Conservation (phyloP, 2,329 filamentous ascomycete species). For the Calonectria leucothoes region DNA sequence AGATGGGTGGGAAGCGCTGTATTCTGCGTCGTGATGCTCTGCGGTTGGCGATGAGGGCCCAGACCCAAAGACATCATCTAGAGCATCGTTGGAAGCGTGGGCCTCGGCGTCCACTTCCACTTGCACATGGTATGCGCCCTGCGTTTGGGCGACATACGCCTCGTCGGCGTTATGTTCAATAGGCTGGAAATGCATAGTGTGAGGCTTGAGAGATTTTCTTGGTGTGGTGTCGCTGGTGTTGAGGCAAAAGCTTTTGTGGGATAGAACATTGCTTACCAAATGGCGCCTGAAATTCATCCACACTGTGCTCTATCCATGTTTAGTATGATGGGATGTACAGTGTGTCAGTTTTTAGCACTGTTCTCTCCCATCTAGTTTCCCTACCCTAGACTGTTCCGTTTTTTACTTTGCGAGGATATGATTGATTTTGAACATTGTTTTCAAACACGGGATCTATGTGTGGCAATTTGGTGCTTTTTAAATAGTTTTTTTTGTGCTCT, state of each 20-base stretch:
- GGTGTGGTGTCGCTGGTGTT: neutral
- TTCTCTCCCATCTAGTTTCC: neutral
- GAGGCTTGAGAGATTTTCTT: neutral
- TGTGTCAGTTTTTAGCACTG: neutral
- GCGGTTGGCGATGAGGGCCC: slow-evolving; percentile 36
- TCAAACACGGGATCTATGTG: neutral
- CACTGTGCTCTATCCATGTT: neutral
- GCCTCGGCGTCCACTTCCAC: slow-evolving; percentile 20
- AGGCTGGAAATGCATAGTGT: slow-evolving; percentile 49
- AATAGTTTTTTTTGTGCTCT: neutral
- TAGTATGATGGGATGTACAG: neutral
- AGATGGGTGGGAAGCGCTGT: slow-evolving; percentile 55
- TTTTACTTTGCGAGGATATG: neutral
- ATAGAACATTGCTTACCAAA: slow-evolving; percentile 16
- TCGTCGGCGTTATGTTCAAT: slow-evolving; percentile 45
- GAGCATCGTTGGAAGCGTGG: slow-evolving; percentile 35
- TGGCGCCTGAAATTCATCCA: neutral
- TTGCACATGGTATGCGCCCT: slow-evolving; percentile 25
- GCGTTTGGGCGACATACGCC: slow-evolving; percentile 36
- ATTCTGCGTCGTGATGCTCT: slow-evolving; percentile 15
- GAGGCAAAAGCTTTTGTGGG: slow-evolving; percentile 22
- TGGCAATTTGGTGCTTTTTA: neutral
- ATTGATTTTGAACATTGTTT: neutral
- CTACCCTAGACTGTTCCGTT: neutral
- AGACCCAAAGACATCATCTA: slow-evolving; percentile 53